phyloP scores from a whole-genome alignment of 768 basidiomycete genomes.

The Suillus alpinus region DNA sequence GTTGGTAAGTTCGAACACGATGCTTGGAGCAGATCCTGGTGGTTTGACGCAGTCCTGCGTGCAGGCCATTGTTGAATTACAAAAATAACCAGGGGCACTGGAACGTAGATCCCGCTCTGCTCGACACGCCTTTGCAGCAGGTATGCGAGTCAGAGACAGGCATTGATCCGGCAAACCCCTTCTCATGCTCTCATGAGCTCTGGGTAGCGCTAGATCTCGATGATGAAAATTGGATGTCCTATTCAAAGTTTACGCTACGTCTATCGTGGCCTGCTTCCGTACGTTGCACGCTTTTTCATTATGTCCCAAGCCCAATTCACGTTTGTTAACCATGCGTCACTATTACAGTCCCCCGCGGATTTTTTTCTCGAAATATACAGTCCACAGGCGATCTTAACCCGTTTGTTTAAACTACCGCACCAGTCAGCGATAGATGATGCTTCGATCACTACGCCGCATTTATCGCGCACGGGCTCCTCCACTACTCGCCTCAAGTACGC shows the following conservation, averaged over 20 bases:
- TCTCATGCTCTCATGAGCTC: slow-evolving; percentile 39
- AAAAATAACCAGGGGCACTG: slow-evolving; percentile 33
- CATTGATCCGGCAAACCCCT: slow-evolving; percentile 7
- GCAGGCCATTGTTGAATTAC: slow-evolving; percentile 41
- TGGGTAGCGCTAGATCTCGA: slow-evolving; percentile 50
- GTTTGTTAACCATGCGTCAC: background rate
- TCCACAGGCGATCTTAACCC: slow-evolving; percentile 28
- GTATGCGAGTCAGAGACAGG: slow-evolving; percentile 33
- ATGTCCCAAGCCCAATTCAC: background rate
- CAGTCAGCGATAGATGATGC: slow-evolving; percentile 2
- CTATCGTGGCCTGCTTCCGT: slow-evolving; percentile 58
- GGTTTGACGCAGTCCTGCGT: background rate
- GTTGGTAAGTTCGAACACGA: slow-evolving; percentile 22
- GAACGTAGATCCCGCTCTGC: slow-evolving; percentile 41
- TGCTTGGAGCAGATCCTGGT: slow-evolving; percentile 8
- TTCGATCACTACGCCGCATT: slow-evolving; percentile 1
- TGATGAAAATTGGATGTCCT: slow-evolving; percentile 36
- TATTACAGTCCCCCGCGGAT: slow-evolving; percentile 41
- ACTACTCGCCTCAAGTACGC: slow-evolving; percentile 50
- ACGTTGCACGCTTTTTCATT: slow-evolving; percentile 23
- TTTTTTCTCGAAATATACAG: slow-evolving; percentile 40
- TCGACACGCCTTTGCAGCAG: slow-evolving; percentile 33
- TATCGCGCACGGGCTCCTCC: slow-evolving; percentile 1
- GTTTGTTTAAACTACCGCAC: slow-evolving; percentile 12
- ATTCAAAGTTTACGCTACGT: slow-evolving; percentile 48